Conservation (phyloP, 495 filamentous ascomycete genomes). For the Aspergillus panamensis region DNA sequence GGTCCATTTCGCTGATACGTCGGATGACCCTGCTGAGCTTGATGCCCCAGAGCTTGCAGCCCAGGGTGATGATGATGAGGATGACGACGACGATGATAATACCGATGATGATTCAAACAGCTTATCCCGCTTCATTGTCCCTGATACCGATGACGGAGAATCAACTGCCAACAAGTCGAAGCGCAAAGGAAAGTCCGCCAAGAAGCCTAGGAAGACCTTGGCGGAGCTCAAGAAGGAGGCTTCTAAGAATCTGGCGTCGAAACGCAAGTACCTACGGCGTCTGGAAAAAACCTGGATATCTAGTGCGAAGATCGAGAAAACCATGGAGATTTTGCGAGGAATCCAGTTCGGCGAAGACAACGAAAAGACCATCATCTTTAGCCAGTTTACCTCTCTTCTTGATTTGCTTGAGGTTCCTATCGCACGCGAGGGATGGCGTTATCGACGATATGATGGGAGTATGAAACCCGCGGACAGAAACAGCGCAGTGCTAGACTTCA, state of each 20-base stretch:
- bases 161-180: constrained; percentile 32
- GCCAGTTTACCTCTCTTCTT: constrained; percentile 85
- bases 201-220: constrained; percentile 47
- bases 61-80: constrained; percentile 15
- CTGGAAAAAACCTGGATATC: constrained; percentile 64
- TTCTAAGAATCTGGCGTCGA: constrained; percentile 56
- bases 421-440: constrained; percentile 55
- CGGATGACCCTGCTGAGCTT: constrained; percentile 27
- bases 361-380: constrained; percentile 91
- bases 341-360: constrained; percentile 43
- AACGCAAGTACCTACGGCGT: constrained; percentile 61
- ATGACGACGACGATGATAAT: constrained; percentile 40
- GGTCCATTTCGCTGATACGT: constrained; percentile 58
- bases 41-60: constrained; percentile 27
- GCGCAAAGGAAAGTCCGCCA: constrained; percentile 38
- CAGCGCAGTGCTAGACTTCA: constrained; percentile 69
- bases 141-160: constrained; percentile 28
- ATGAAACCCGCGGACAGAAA: constrained; percentile 71
- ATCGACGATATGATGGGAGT: constrained; percentile 80
- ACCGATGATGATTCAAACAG: constrained; percentile 47
- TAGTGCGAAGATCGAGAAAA: constrained; percentile 76
- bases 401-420: constrained; percentile 93
- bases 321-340: constrained; percentile 61
- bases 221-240: constrained; percentile 65
- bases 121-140: constrained; percentile 56